Base-by-base conservation (phyloP, 2,329 filamentous ascomycete genomes). In the Microsporum ferrugineum region DNA sequence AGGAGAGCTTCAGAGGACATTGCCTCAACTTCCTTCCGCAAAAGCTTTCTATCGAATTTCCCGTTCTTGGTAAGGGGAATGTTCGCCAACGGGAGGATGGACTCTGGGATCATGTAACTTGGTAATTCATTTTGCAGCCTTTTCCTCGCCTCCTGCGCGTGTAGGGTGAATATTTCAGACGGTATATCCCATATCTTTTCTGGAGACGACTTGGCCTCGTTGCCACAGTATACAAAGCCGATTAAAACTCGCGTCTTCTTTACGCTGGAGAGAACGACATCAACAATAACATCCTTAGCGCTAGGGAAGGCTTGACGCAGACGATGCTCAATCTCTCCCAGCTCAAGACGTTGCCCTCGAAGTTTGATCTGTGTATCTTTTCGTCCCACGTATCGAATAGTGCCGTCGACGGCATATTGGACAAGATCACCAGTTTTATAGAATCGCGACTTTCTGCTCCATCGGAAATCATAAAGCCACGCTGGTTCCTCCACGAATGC, bases 341-440 rank as follows among this genome's bases (percentile, higher is more conserved):
- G 85, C 68, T 96, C 91, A 0, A 96, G 79, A 10, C 91, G 80
- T 70, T 95, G 90, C 0, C 91, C 91, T 12, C 90, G 83, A 3
- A 95, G 79, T 71, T 96, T 96, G 63, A 95, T 85, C 71, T 96
- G 91, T 56, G 84, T 83, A 1, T 83, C 82, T 7, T 96, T 85
- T 5, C 91, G 85, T 0, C 91, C 91, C 31, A 91, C 79, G 68
- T 88, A 95, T 71, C 95, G 88, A 8, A 96, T 78, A 0, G 80
- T 82, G 0, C 90, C 89, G 62, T 88, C 79, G 0, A 77, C 65
- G 1, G 81, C 79, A 57, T 95, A 79, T 27, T 82, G 80, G 2
- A 88, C 91, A 68, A 88, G 89, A 72, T 96, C 91, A 0, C 91
- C 91, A 0, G 91, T 96, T 31, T 88, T 82, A 71, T 96, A 96